phyloP scores from a whole-genome alignment of 1,284 basidiomycete species.

The Fistulinella cinereoalba region DNA sequence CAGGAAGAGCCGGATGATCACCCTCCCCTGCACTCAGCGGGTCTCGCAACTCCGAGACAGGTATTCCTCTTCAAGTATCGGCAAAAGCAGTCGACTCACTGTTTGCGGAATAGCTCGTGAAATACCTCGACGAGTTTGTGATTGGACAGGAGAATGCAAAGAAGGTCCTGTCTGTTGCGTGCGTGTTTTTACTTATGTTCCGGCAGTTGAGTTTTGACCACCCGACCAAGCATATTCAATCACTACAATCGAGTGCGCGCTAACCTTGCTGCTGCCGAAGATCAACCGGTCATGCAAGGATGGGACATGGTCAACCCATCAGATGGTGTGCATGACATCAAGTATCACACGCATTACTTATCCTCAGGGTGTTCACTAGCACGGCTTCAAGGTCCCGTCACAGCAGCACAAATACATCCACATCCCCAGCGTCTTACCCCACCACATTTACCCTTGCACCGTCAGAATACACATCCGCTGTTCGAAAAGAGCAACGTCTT shows the following conservation, averaged over 20 bases:
- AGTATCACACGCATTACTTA: neutral
- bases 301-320: conserved; percentile 26
- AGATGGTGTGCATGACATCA: conserved; percentile 32
- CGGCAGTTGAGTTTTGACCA: conserved; percentile 6
- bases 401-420: conserved; percentile 58
- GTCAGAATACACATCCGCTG: conserved; percentile 47
- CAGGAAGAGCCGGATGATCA: conserved; percentile 32
- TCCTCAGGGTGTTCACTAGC: conserved; percentile 21
- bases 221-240: conserved; percentile 73
- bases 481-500: conserved; percentile 95
- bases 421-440: conserved; percentile 39
- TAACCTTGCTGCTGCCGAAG: conserved; percentile 51
- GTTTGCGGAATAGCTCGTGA: conserved; percentile 57
- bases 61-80: conserved; percentile 34
- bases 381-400: conserved; percentile 36
- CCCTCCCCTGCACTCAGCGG: conserved; percentile 33
- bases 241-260: conserved; percentile 83
- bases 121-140: conserved; percentile 87
- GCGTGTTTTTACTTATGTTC: conserved; percentile 35
- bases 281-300: conserved; percentile 39
- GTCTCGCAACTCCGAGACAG: conserved; percentile 70
- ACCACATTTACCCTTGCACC: conserved; percentile 40
- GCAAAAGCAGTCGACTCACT: conserved; percentile 5
- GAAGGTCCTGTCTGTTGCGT: conserved; percentile 90
- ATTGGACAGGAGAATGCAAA: conserved; percentile 92